Evolutionary conservation across 768 basidiomycete species (phyloP), one percentile per base, ranked within the genome.

Genomic region (Multifurca ochricompacta): DNA sequence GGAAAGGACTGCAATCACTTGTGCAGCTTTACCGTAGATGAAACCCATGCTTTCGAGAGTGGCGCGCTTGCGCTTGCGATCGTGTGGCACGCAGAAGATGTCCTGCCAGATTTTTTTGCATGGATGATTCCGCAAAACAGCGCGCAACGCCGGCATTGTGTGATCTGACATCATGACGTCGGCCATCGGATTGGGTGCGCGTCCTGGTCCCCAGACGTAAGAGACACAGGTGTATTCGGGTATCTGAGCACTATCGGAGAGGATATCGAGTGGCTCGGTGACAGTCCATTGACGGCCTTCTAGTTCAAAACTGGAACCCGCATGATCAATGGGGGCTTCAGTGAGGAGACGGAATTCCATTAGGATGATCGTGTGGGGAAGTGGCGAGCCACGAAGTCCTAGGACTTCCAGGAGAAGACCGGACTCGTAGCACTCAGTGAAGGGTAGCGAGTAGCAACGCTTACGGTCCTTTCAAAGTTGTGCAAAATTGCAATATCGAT

Each of bases 161-260:
- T 57, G 54, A 47, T 51, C 52, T 28, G 62, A 62, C 59, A 63
- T 60, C 56, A 16, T 18, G 35, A 53, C 37, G 4, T 31, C 49
- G 32, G 60, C 42, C 2, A 65, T 46, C 18, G 59, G 49, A 42
- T 57, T 60, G 7, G 50, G 39, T 4, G 7, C 30, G 16, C 57
- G 51, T 14, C 50, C 48, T n/a, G 28, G 6, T 19, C 56, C 59
- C 62, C 60, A 63, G 16, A 62, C 60, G 60, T 63, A 65, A n/a
- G 63, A 65, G 21, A 61, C 46, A 37, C 60, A 61, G 37, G 53
- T 44, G 48, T 64, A 60, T 14, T 36, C 46, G 8, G 53, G 46
- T 21, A 53, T 23, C n/a, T 13, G n/a, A 4, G 44, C 18, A 6
- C 41, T 19, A 21, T 35, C 32, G 16, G 41, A 48, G 13, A 51